These are phyloP conservation scores for Geotrichum candidum DNA, from an alignment of 1,139 yeast genomes.

Conservation along the genomic window DNA sequence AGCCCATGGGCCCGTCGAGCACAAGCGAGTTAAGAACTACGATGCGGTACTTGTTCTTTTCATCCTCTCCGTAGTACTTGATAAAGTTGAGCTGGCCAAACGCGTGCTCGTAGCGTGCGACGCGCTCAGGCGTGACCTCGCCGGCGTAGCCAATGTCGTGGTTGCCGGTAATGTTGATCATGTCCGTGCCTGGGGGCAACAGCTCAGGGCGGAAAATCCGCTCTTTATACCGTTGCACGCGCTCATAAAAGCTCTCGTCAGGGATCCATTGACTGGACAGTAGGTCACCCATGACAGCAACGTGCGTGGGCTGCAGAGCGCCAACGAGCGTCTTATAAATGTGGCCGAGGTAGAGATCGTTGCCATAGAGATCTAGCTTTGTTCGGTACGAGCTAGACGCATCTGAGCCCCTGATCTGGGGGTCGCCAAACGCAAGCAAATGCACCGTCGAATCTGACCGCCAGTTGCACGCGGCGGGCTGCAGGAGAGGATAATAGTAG, in stretches of 20 bases:
- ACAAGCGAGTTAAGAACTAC: slow-evolving; percentile 80
- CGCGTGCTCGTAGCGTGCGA: slow-evolving; percentile 63
- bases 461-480: slow-evolving; percentile 30
- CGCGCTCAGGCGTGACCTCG: slow-evolving; percentile 87
- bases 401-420: slow-evolving; percentile 90
- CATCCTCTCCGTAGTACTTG: slow-evolving; percentile 41
- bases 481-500: slow-evolving; percentile 56
- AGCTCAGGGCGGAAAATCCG: slow-evolving; percentile 27
- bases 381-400: slow-evolving; percentile 64
- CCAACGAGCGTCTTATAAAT: slow-evolving; percentile 59
- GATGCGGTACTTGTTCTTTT: slow-evolving; percentile 69
- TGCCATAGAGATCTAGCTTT: slow-evolving; percentile 76
- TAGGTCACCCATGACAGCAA: slow-evolving; percentile 87
- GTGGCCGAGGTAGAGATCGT: slow-evolving; percentile 83
- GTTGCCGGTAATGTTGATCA: slow-evolving; percentile 83
- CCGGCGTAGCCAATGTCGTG: slow-evolving; percentile 96
- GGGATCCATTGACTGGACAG: slow-evolving; percentile 95
- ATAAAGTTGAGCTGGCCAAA: slow-evolving; percentile 86
- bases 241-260: slow-evolving; percentile 74
- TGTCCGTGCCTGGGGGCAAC: slow-evolving; percentile 40
- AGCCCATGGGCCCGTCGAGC: slow-evolving; percentile 85
- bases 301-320: slow-evolving; percentile 67
- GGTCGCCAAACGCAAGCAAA: slow-evolving; percentile 80
- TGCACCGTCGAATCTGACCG: slow-evolving; percentile 23
- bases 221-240: slow-evolving; percentile 64